Evolutionary conservation across 257 asterid species (phyloP).

Genomic region (Gentiana straminea): DNA sequence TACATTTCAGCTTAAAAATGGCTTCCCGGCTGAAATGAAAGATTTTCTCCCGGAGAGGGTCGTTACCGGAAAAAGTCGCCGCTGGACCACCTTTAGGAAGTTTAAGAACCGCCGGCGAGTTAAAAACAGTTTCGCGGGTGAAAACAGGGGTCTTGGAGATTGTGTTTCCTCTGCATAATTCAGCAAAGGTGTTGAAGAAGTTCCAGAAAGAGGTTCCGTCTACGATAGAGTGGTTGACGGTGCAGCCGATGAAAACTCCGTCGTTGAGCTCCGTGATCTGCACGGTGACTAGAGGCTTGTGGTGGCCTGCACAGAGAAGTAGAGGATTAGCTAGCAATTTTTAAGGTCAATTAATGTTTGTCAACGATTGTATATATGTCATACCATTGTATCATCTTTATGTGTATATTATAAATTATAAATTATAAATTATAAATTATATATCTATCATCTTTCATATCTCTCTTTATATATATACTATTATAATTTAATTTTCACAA

Average conservation of each 20-base stretch:
- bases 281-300: constrained; percentile 48
- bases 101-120: constrained; percentile 51
- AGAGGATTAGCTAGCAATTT: no score
- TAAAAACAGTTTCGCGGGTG: constrained; percentile 51
- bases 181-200: constrained; percentile 77
- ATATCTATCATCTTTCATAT: no score
- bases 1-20: constrained; percentile 37
- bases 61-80: constrained; percentile 66
- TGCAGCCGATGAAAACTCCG: constrained; percentile 68
- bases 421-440: no score
- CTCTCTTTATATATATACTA: no score
- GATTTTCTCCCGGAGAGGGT: constrained; percentile 63
- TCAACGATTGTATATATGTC: no score
- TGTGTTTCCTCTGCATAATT: constrained; percentile 40
- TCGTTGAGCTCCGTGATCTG: constrained; percentile 74
- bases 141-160: constrained; percentile 46
- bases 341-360: no score
- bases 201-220: constrained; percentile 98
- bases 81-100: constrained; percentile 74
- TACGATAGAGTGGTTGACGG: constrained; percentile 78
- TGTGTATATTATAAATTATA: no score
- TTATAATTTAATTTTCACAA: no score
- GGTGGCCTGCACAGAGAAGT: constrained; percentile 29
- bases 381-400: no score
- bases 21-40: constrained; percentile 76